phyloP scores from a whole-genome alignment of 2,329 filamentous ascomycete genomes.

The Ophiostoma montium region DNA sequence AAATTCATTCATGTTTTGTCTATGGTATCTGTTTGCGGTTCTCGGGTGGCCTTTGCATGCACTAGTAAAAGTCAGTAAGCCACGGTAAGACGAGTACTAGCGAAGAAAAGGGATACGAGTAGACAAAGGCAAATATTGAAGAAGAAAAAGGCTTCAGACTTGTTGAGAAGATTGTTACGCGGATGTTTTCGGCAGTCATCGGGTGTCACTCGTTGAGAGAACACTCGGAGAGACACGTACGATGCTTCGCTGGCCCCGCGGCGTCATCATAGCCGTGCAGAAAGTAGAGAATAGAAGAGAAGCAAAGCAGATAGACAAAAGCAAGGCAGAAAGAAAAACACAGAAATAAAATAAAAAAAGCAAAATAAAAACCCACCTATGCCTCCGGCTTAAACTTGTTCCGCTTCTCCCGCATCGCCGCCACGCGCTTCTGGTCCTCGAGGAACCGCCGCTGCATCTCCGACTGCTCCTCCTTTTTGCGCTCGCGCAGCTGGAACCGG shows the following conservation, averaged over 20 bases:
- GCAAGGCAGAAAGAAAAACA: neutral
- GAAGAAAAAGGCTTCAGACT: conserved; percentile 10
- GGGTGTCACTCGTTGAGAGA: neutral
- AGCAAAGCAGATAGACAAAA: neutral
- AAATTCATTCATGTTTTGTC: neutral
- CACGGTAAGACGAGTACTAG: neutral
- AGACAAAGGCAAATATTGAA: neutral
- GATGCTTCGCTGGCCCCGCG: conserved; percentile 25
- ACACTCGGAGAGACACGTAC: neutral
- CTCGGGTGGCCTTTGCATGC: too few species aligned
- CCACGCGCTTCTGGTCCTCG: conserved; percentile 58
- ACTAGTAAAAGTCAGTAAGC: neutral
- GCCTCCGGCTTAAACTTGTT: conserved; percentile 43
- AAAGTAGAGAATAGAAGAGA: neutral
- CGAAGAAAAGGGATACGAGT: neutral
- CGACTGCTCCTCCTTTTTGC: conserved; percentile 59
- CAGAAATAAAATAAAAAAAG: neutral
- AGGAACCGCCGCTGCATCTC: conserved; percentile 60
- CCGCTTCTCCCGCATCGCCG: conserved; percentile 54
- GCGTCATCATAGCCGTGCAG: conserved; percentile 20
- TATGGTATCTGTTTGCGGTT: neutral
- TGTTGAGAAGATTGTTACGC: conserved; percentile 26
- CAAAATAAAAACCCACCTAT: conserved; percentile 15
- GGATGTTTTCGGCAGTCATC: conserved; percentile 37
- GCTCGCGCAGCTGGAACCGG: conserved; percentile 69